Evolutionary conservation across 2,329 filamentous ascomycete genomes (phyloP).

Genomic region (Aspergillus sp.): DNA sequence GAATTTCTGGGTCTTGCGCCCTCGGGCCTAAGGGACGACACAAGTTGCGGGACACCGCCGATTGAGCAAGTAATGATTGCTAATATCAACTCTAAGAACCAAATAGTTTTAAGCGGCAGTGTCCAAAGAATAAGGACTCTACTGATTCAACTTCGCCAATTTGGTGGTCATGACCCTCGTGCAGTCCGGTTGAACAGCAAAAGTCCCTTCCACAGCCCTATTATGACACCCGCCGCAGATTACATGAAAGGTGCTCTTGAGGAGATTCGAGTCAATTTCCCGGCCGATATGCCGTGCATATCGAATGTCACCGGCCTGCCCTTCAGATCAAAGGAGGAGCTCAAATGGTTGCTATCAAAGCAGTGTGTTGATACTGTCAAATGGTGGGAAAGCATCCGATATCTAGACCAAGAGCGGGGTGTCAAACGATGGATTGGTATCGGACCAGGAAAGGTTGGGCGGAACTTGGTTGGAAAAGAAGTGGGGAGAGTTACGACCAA

Average conservation of each 20-base stretch:
- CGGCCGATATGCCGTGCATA: constrained; percentile 71
- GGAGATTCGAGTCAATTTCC: constrained; percentile 66
- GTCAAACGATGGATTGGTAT: constrained; percentile 87
- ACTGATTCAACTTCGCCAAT: constrained; percentile 80
- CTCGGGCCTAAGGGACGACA: constrained; percentile 66
- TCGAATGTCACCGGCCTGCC: constrained; percentile 83
- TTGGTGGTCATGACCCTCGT: constrained; percentile 85
- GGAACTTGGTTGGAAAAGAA: constrained; percentile 92
- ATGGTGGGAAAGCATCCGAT: constrained; percentile 93
- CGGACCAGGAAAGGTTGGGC: constrained; percentile 87
- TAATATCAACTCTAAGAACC: constrained; percentile 93
- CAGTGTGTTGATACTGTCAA: constrained; percentile 87
- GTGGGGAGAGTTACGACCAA: constrained; percentile 80
- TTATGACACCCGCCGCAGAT: constrained; percentile 81
- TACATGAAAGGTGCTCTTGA: constrained; percentile 69
- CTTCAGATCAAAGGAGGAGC: constrained; percentile 68
- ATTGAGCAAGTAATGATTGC: constrained; percentile 87
- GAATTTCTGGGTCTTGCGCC: constrained; percentile 72
- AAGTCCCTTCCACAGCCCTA: constrained; percentile 84
- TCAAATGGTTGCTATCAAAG: constrained; percentile 75
- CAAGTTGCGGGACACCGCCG: constrained; percentile 64
- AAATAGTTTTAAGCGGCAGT: constrained; percentile 89
- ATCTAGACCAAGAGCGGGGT: constrained; percentile 77
- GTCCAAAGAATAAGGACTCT: constrained; percentile 78
- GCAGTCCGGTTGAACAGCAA: constrained; percentile 84